Evolutionary conservation across 768 basidiomycete genomes (phyloP), one percentile per base, ranked within the genome.

Genomic region (Amanita jacksonii): DNA sequence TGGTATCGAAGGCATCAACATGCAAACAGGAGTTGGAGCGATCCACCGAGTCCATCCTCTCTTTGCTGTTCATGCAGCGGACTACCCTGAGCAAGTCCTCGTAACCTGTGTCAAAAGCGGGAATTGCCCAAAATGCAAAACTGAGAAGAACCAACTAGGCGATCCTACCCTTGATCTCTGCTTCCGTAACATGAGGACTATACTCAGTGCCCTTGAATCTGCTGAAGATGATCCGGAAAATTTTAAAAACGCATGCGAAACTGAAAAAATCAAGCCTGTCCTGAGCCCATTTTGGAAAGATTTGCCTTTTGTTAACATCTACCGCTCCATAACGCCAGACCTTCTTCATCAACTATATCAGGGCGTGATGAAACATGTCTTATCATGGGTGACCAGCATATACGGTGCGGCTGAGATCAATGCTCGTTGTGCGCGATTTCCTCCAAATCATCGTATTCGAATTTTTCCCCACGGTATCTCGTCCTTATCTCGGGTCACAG

Each of bases 271-370:
- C 30, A 56, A 60, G 37, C 57, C 62, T 5, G 33, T 63, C 12
- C 33, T 49, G 12, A 7, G 53, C 1, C 68, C 67, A 2, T 73
- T 72, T 49, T 73, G 72, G 72, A 43, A 49, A 8, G 43, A 64
- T 34, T 54, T 74, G 2, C 70, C 68, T 0, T 62, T 58, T 46
- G 41, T 52, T 31, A 47, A 74, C 49, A 73, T 74, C 24, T 69
- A 66, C 49, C 18, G 30, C 0, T 58, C 58, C 4, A 58, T 76
- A 32, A 68, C 68, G 0, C 70, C 74, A 0, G 67, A 75, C 48
- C 48, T 72, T 18, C 62, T 76, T 1, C 72, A 76, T 47, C 69
- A 74, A 48, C 45, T 74, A 0, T 65, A 69, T 46, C 70, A 76
- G 49, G 73, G 73, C 0, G 47, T 71, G 2, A 54, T 74, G 51